These are phyloP conservation scores for Schwanniomyces etchellsii DNA, from an alignment of 1,139 yeast species.

Conservation along the genomic window DNA sequence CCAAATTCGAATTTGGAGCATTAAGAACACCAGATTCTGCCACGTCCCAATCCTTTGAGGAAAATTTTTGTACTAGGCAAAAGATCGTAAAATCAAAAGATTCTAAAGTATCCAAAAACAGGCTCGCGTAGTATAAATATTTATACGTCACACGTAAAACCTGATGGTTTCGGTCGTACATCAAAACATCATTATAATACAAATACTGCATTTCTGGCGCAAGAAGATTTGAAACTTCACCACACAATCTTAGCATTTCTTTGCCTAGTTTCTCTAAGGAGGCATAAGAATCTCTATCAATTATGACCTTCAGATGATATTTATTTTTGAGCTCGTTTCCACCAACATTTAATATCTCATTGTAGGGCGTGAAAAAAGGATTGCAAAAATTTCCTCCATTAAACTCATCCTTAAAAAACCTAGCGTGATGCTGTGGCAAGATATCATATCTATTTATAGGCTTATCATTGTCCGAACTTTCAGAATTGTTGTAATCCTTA, in stretches of 20 bases:
- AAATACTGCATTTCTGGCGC: conserved; percentile 29
- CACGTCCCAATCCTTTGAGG: conserved; percentile 19
- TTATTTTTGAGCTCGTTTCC: conserved; percentile 42
- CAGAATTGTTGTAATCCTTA: conserved; percentile 38
- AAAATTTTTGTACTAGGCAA: conserved; percentile 29
- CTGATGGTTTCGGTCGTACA: conserved; percentile 48
- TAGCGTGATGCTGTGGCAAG: conserved; percentile 63
- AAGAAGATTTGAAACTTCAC: conserved; percentile 36
- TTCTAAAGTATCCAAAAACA: conserved; percentile 49
- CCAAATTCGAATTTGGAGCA: background rate
- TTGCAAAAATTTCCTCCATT: conserved; percentile 75
- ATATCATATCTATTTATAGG: conserved; percentile 33
- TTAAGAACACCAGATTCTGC: conserved; percentile 3
- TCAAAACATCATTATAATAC: conserved; percentile 26
- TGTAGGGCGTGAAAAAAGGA: conserved; percentile 48
- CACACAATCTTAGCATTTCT: conserved; percentile 33
- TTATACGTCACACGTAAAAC: conserved; percentile 50
- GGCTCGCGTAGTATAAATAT: conserved; percentile 43
- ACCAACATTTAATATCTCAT: conserved; percentile 36
- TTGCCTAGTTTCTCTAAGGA: conserved; percentile 28
- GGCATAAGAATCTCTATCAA: conserved; percentile 45
- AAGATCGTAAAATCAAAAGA: conserved; percentile 61
- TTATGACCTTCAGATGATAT: conserved; percentile 40
- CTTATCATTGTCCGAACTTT: conserved; percentile 25
- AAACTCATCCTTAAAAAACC: conserved; percentile 57